phyloP scores from a whole-genome alignment of 176 grass and related monocot genomes.

The Aegilops umbellulata region DNA sequence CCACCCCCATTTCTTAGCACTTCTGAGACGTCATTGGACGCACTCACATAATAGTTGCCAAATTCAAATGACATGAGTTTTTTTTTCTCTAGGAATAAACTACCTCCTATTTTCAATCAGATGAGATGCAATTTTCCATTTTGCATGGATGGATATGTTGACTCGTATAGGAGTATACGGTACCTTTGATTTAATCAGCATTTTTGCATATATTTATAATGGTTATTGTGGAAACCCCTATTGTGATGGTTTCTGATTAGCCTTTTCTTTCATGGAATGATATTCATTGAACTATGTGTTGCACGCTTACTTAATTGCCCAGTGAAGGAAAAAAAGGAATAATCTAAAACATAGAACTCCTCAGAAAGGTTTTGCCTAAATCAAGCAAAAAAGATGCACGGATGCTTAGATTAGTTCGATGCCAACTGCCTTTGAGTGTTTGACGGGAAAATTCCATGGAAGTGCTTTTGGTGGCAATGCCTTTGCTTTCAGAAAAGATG shows the following conservation, averaged over 20 bases:
- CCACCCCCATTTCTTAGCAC: neutral
- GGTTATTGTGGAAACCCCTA: neutral
- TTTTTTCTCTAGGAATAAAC: no score
- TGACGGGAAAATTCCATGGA: constrained; percentile 39
- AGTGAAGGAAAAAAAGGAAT: neutral
- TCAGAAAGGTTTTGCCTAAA: constrained; percentile 5
- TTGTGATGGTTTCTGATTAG: neutral
- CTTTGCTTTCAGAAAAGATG: constrained; percentile 43
- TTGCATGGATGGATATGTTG: neutral
- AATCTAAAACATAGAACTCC: neutral
- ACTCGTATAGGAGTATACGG: neutral
- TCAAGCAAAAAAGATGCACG: constrained; percentile 20
- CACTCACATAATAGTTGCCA: neutral
- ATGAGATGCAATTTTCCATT: neutral
- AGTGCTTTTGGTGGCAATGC: constrained; percentile 48
- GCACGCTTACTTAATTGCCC: neutral
- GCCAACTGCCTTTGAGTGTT: neutral
- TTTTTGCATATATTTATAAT: neutral
- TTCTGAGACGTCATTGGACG: neutral
- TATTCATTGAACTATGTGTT: neutral
- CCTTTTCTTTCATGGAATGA: neutral
- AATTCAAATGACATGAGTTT: no score
- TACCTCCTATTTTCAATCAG: neutral
- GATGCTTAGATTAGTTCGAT: constrained; percentile 7
- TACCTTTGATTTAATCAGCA: neutral